Conservation (phyloP, 1,284 basidiomycete genomes). For the Leccinum subrobustum region DNA sequence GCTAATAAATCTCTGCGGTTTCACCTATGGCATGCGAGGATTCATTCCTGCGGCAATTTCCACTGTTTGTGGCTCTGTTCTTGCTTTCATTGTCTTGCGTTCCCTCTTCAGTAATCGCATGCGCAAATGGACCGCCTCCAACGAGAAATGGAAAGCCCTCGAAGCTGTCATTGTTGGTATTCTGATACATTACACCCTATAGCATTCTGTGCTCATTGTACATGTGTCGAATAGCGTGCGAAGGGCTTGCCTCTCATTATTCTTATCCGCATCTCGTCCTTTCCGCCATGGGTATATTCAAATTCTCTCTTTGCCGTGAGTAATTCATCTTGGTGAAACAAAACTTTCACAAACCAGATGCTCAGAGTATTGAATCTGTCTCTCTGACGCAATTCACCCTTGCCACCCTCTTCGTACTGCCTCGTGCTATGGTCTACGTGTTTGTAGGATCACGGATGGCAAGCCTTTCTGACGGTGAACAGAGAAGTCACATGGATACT, state of each 20-base stretch:
- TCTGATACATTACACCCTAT: constrained; percentile 4
- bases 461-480: constrained; percentile 71
- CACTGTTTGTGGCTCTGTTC: constrained; percentile 64
- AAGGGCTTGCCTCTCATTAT: constrained; percentile 77
- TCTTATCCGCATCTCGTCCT: constrained; percentile 76
- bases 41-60: constrained; percentile 63
- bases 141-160: constrained; percentile 74
- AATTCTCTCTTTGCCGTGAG: constrained; percentile 76
- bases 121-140: constrained; percentile 56
- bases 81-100: constrained; percentile 66
- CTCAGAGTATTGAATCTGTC: constrained; percentile 71
- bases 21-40: constrained; percentile 78
- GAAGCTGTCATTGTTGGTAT: constrained; percentile 68
- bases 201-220: constrained; percentile 1
- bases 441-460: constrained; percentile 80
- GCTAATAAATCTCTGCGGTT: constrained; percentile 65
- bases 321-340: constrained; percentile 11
- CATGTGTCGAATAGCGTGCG: constrained; percentile 43
- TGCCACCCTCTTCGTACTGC: constrained; percentile 69
- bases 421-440: constrained; percentile 69
- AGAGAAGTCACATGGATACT: constrained; percentile 72
- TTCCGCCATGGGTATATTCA: constrained; percentile 82
- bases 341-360: constrained; percentile 1
- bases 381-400: constrained; percentile 71
- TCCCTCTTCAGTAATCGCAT: constrained; percentile 55